phyloP scores from a whole-genome alignment of 1,139 yeast genomes.

The Magnusiomyces ingens region DNA sequence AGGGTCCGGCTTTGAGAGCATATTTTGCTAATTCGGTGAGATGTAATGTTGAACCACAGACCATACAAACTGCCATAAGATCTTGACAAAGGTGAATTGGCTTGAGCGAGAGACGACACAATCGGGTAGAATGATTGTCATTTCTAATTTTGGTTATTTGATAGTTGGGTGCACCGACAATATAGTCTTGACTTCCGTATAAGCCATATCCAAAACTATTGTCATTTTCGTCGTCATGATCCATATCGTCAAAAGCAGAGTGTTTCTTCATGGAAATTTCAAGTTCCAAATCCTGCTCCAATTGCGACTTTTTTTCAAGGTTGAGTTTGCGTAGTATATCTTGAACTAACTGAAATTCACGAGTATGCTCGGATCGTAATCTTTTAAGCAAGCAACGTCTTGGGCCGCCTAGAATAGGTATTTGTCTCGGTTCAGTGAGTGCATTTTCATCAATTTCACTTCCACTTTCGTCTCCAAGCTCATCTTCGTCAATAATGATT shows the following conservation, averaged over 20 bases:
- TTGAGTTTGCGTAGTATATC: background rate
- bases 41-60: background rate
- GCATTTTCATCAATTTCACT: background rate
- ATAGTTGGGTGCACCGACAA: background rate
- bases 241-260: too few species aligned
- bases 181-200: too few species aligned
- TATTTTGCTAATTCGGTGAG: background rate
- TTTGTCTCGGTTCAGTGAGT: background rate
- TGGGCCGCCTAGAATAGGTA: constrained; percentile 2
- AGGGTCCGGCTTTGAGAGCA: background rate
- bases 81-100: background rate
- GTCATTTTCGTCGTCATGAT: too few species aligned
- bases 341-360: background rate
- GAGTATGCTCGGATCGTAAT: background rate
- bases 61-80: background rate
- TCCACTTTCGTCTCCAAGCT: constrained; percentile 10
- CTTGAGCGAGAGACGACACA: background rate
- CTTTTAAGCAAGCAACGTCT: background rate
- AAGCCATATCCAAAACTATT: too few species aligned
- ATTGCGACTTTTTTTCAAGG: background rate
- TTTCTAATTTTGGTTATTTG: background rate
- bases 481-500: background rate
- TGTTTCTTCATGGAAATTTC: too few species aligned
- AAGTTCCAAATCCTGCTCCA: too few species aligned
- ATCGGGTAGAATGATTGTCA: background rate